These are phyloP conservation scores for Tulasnella sp. DNA, from an alignment of 768 basidiomycete genomes.

Conservation along the genomic window DNA sequence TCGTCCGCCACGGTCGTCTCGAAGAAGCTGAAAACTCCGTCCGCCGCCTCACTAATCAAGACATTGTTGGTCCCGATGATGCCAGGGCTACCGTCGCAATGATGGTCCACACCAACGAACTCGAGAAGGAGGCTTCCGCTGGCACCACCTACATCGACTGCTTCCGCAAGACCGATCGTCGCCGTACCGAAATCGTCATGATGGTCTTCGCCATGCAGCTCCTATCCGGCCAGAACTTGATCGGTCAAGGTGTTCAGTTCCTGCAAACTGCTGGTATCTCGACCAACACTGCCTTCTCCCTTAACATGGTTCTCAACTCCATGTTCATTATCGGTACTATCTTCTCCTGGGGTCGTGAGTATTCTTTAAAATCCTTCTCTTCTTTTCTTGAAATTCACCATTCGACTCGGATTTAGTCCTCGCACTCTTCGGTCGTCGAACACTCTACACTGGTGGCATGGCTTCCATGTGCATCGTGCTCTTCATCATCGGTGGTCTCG, in stretches of 20 bases:
- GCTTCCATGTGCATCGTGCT: slow-evolving; percentile 36
- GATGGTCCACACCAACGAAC: slow-evolving; percentile 41
- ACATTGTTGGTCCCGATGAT: slow-evolving; percentile 34
- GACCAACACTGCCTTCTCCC: slow-evolving; percentile 32
- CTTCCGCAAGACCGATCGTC: slow-evolving; percentile 39
- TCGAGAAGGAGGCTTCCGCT: slow-evolving; percentile 38
- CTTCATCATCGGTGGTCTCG: slow-evolving; percentile 38
- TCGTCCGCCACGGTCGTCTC: slow-evolving; percentile 37
- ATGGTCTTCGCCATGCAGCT: slow-evolving; percentile 90
- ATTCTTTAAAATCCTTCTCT: neutral
- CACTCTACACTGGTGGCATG: slow-evolving; percentile 41
- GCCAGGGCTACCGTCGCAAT: slow-evolving; percentile 39
- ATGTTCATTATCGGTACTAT: slow-evolving; percentile 40
- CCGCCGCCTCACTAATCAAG: slow-evolving; percentile 31
- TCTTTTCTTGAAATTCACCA: neutral
- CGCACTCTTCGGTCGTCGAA: slow-evolving; percentile 38
- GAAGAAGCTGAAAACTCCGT: slow-evolving; percentile 38
- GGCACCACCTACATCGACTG: slow-evolving; percentile 42
- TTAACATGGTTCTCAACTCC: slow-evolving; percentile 35
- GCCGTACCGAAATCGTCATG: slow-evolving; percentile 59
- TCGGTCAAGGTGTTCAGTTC: slow-evolving; percentile 38
- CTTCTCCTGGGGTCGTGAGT: slow-evolving; percentile 37
- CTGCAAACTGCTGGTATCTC: slow-evolving; percentile 36
- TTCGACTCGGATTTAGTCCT: slow-evolving; percentile 30
- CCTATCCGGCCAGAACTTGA: slow-evolving; percentile 34